Percentiles rank a stretch among this genome's conserved stretches.
Conservation (phyloP, 345 rosid species). For the Lumnitzera littorea region DNA sequence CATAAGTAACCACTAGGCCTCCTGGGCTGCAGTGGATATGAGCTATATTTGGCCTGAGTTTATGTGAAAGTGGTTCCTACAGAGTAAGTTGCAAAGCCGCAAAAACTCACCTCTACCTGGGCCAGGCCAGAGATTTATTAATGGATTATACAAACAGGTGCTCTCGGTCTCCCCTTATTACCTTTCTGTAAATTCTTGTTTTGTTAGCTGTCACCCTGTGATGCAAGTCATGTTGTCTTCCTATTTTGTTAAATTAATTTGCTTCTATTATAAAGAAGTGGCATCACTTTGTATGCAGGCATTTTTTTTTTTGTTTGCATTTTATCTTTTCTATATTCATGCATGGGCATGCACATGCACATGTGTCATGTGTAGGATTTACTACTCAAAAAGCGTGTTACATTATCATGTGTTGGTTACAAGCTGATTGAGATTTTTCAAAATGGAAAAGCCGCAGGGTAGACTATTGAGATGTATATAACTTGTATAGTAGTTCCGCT, state of each 20-base stretch:
- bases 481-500: too few relatives aligned
- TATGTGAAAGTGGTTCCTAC: background rate
- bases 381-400: too few relatives aligned
- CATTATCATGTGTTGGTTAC: too few relatives aligned
- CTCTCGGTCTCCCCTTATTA: background rate
- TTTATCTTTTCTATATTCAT: too few relatives aligned
- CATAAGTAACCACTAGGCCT: background rate
- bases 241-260: background rate
- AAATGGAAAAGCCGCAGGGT: too few relatives aligned
- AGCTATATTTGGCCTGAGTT: background rate
- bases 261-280: too few relatives aligned
- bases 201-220: background rate
- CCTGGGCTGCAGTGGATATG: background rate
- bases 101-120: background rate
- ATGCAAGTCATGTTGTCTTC: background rate
- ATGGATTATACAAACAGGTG: conserved; percentile 8
- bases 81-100: conserved; percentile 1
- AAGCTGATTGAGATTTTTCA: too few relatives aligned
- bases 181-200: background rate
- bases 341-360: too few relatives aligned
- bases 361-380: too few relatives aligned
- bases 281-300: too few relatives aligned
- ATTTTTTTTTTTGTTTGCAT: too few relatives aligned
- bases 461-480: too few relatives aligned
- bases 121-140: background rate